Base-by-base conservation (phyloP, 177 flowering plant genomes). In the Vitis hybrid region DNA sequence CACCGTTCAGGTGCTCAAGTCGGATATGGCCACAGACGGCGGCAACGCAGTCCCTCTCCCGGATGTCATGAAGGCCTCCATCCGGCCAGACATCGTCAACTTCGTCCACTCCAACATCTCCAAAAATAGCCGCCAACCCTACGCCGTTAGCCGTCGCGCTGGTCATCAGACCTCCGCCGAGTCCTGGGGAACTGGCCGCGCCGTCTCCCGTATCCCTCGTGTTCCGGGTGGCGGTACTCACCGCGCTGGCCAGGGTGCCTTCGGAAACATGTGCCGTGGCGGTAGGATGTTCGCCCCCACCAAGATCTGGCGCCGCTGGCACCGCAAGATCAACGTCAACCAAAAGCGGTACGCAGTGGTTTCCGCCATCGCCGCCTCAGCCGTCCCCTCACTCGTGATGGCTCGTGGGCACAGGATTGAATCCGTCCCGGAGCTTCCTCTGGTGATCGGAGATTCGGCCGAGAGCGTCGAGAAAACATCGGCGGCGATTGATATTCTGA, bases 81-180 rank as follows among this genome's bases (percentile, higher is more conserved):
- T 93, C 78, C 91, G 97, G 0, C 91, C 97, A 7, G 98, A 93
- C 70, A 72, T 91, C 71, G 97, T 91, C 76, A 81, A 45, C 73
- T 85, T 78, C 73, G 91, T 88, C 52, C 98, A 93, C 84, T 34
- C 82, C 70, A 78, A 90, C 68, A 83, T 93, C 68, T 85, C 91
- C 45, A 90, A 89, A 60, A 93, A 91, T 85, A 64, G 77, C 65
- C 93, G 98, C 59, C 93, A 89, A 70, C 98, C 95, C 52, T 91
- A 91, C 74, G 95, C 98, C 71, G 97, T 93, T 14, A 76, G 83
- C 73, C 73, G 62, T 67, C 59, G 62, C 0, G 98, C 97, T 70
- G 97, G 97, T n/a, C 97, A 93, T 79, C 98, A 93, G 85, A 93
- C 98, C 75, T 93, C 98, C 14, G 97, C 98, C 66, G 94, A 93